These are phyloP conservation scores for Botrytis porri DNA, from an alignment of 2,329 filamentous ascomycete genomes.

Conservation along the genomic window DNA sequence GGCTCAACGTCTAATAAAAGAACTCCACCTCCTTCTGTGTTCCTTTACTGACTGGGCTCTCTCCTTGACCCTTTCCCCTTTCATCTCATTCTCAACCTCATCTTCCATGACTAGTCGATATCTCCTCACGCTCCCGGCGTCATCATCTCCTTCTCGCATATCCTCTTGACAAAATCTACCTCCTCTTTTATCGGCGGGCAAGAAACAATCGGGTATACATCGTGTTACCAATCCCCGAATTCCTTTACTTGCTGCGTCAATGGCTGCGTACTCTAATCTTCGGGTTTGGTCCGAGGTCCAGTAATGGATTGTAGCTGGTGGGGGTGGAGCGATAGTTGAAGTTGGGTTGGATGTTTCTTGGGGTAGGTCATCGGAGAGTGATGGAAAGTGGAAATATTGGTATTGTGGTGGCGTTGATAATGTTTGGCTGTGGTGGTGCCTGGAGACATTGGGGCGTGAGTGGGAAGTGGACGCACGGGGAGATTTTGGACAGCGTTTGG, in stretches of 20 bases:
- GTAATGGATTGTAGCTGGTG: constrained; percentile 61
- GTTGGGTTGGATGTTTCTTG: constrained; percentile 38
- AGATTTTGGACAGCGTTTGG: constrained; percentile 22
- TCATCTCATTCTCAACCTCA: constrained; percentile 8
- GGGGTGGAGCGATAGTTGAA: constrained; percentile 39
- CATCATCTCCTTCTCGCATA: constrained; percentile 33
- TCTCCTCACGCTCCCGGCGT: constrained; percentile 60
- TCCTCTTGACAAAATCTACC: constrained; percentile 52
- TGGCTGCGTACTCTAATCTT: constrained; percentile 63
- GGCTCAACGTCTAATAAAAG: neutral
- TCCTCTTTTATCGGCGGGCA: constrained; percentile 50
- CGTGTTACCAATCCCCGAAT: constrained; percentile 59
- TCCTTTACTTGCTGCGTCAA: constrained; percentile 59
- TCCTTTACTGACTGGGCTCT: neutral
- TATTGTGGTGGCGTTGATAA: constrained; percentile 22
- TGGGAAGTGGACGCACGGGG: constrained; percentile 17
- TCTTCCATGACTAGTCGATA: constrained; percentile 50
- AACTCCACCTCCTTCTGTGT: constrained; percentile 11
- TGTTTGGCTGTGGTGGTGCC: constrained; percentile 21
- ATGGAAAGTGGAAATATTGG: constrained; percentile 37
- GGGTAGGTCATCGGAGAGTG: constrained; percentile 23
- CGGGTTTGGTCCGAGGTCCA: constrained; percentile 64
- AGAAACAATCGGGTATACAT: constrained; percentile 60
- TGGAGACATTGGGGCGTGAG: neutral
- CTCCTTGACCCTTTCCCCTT: neutral